Evolutionary conservation across 83 land plant species (phyloP), one percentile per base, ranked within the genome.

Genomic region (Picea abies): DNA sequence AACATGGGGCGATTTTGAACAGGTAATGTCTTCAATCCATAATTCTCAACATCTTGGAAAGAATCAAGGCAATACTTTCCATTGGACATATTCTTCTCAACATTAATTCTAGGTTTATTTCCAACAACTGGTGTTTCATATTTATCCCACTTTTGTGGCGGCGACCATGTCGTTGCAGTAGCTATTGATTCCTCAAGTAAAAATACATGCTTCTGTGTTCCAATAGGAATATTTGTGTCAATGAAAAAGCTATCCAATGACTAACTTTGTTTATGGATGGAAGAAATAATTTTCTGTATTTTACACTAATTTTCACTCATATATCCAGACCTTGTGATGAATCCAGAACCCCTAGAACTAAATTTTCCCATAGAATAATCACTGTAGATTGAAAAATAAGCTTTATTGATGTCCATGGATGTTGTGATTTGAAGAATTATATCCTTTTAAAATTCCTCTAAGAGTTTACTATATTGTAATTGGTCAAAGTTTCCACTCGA

Each of bases 161-260:
- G 90, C 26, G 90, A 89, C 90, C 90, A 89, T 14, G 67, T 80
- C 82, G 79, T 89, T 10, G 89, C 85, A 47, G 81, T 63, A 23
- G 86, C 84, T 49, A 89, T 81, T 5, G 90, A 89, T 49, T 86
- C 90, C 82, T 89, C 86, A 32, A 89, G 66, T 23, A 86, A 83
- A 41, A 71, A 62, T 17, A 41, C 4, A 6, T 35, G 2, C 35
- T 10, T 25, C 64, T 49, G n/a, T 78, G 25, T 6, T 11, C 39
- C 76, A 37, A 10, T 12, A 35, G 22, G 39, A 70, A 19, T 20
- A 72, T 72, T 5, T 72, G 39, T 71, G 22, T 37, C 25, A 71
- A 4, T 35, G 56, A 7, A 63, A 0, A 5, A 11, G 15, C 5
- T 62, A 68, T 23, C 29, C 32, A 44, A 26, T 23, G 49, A 62